These are phyloP conservation scores for Myxozyma lipomycoides DNA, from an alignment of 805 yeast genomes.

Conservation along the genomic window DNA sequence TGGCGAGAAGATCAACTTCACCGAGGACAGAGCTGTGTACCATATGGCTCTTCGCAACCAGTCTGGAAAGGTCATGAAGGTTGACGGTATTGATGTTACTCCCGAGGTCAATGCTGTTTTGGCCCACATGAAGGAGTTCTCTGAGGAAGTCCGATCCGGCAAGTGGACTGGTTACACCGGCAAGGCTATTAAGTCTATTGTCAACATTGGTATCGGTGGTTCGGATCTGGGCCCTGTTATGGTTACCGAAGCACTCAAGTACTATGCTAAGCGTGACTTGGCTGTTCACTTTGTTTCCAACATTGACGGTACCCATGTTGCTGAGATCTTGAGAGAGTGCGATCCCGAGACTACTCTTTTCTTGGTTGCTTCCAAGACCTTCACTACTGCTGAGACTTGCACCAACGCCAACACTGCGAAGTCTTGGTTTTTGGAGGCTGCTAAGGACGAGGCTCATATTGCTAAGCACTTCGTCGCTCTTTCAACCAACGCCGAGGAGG, in stretches of 20 bases:
- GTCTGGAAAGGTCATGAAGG: conserved; percentile 74
- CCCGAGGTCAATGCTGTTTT: conserved; percentile 89
- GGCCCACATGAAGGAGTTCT: conserved; percentile 94
- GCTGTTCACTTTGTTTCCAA: conserved; percentile 91
- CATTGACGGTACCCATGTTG: conserved; percentile 97
- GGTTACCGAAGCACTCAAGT: conserved; percentile 97
- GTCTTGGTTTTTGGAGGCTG: conserved; percentile 80
- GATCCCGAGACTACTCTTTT: conserved; percentile 90
- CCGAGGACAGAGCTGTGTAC: conserved; percentile 95
- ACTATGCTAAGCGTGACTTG: conserved; percentile 62
- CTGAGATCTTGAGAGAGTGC: conserved; percentile 75
- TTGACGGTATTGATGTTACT: conserved; percentile 84
- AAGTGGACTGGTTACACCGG: conserved; percentile 97
- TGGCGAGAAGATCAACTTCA: conserved; percentile 91
- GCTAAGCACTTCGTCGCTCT: conserved; percentile 98
- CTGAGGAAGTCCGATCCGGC: conserved; percentile 86
- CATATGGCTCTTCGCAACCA: conserved; percentile 97
- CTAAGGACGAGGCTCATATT: conserved; percentile 64
- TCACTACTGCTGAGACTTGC: conserved; percentile 97
- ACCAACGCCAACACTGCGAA: conserved; percentile 96
- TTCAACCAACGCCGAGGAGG: conserved; percentile 89
- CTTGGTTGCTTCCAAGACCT: conserved; percentile 59
- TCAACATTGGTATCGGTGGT: conserved; percentile 98
- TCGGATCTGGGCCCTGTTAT: conserved; percentile 98
- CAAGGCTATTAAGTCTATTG: conserved; percentile 85